Evolutionary conservation across 345 rosid species (phyloP).

Genomic region (Syzygium aqueum): DNA sequence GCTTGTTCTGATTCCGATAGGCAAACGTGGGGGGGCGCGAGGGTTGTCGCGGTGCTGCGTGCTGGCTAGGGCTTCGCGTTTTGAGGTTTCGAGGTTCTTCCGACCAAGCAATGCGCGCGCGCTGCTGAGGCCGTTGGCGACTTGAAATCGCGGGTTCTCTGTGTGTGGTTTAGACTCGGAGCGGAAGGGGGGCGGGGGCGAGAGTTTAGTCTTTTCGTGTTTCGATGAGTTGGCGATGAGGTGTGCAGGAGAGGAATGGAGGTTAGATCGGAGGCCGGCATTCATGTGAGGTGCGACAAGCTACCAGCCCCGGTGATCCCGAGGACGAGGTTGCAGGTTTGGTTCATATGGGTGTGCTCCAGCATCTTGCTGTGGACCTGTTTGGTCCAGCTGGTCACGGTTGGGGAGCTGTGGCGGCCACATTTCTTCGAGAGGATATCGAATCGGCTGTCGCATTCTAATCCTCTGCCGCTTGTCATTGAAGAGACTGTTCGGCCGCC

Average conservation of each 20-base stretch:
- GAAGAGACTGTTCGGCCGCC: constrained; percentile 32
- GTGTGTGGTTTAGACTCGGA: not conserved
- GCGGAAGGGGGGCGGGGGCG: not conserved
- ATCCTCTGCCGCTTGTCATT: constrained; percentile 20
- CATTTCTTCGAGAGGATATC: constrained; percentile 43
- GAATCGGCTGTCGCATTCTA: constrained; percentile 31
- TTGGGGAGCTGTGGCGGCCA: constrained; percentile 82
- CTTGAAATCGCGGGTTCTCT: not conserved
- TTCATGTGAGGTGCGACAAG: constrained; percentile 56
- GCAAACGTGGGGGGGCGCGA: not conserved
- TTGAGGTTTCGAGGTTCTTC: not conserved
- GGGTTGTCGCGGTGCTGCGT: not conserved
- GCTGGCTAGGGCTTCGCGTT: not conserved
- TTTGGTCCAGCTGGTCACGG: constrained; percentile 83
- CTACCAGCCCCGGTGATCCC: constrained; percentile 41
- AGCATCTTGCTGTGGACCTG: constrained; percentile 96
- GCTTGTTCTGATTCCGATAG: not conserved
- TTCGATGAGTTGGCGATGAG: constrained; percentile 69
- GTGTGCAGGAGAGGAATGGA: constrained; percentile 58
- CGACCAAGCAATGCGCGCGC: not conserved
- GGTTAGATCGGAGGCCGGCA: constrained; percentile 44
- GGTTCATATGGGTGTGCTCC: constrained; percentile 84
- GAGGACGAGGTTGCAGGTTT: constrained; percentile 62
- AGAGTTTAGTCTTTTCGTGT: not conserved
- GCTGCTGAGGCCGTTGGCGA: not conserved